phyloP scores from a whole-genome alignment of 495 filamentous ascomycete genomes.

The Immersiella caudata region DNA sequence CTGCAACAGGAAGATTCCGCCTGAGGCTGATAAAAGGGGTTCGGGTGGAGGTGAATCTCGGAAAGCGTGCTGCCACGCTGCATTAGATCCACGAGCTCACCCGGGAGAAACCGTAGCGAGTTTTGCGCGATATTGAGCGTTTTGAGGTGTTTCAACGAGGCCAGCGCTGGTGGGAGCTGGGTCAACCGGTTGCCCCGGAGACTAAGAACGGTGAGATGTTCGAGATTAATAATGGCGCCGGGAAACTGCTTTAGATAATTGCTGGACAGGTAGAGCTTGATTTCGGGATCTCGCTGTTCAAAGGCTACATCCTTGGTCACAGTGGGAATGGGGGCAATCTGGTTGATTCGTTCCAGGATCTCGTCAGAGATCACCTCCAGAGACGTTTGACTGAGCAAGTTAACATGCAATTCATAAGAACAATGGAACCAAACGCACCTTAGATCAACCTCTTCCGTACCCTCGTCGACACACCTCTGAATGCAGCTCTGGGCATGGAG shows the following conservation, averaged over 20 bases:
- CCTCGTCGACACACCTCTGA: conserved; percentile 61
- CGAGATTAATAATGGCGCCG: conserved; percentile 54
- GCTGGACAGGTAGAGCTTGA: conserved; percentile 65
- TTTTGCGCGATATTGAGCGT: conserved; percentile 75
- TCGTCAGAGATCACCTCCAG: conserved; percentile 47
- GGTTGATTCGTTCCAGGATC: conserved; percentile 59
- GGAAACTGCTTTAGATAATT: conserved; percentile 61
- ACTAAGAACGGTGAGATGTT: conserved; percentile 67
- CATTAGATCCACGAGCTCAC: conserved; percentile 67
- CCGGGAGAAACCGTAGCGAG: conserved; percentile 66
- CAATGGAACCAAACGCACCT: conserved; percentile 51
- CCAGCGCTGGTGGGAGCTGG: conserved; percentile 66
- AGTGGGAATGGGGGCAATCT: conserved; percentile 57
- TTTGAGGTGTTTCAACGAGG: conserved; percentile 62
- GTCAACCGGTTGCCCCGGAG: conserved; percentile 70
- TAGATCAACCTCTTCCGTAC: conserved; percentile 64
- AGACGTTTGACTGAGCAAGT: conserved; percentile 35
- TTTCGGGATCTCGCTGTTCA: conserved; percentile 48
- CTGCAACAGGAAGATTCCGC: neutral
- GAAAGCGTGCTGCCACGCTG: conserved; percentile 40
- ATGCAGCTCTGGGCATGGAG: conserved; percentile 44
- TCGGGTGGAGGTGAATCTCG: conserved; percentile 48
- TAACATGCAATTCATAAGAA: neutral
- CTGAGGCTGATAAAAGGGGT: conserved; percentile 49
- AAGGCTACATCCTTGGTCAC: conserved; percentile 45